A percentile compares a stretch with the other conserved stretches of the same genome.
phyloP scores from a whole-genome alignment of 441 rosid genomes.

The Manihot esculenta region DNA sequence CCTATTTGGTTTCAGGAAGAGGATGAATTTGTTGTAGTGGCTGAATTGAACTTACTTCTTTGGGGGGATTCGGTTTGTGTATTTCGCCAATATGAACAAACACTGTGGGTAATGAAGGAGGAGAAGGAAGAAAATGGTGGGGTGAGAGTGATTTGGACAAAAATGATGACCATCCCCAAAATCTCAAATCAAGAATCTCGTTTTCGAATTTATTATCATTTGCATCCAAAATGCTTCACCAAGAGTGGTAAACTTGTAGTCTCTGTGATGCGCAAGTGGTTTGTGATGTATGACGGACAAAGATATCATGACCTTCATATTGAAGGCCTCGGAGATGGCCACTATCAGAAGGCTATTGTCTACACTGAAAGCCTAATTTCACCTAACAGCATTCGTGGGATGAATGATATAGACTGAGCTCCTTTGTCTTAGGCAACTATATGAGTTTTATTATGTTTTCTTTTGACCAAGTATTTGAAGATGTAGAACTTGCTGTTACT shows the following conservation, averaged over 20 bases:
- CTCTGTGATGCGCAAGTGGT: constrained; percentile 2
- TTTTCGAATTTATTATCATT: neutral
- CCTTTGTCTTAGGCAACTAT: neutral
- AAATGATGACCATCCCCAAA: constrained; percentile 12
- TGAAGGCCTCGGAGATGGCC: neutral
- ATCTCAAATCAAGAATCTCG: neutral
- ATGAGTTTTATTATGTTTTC: neutral
- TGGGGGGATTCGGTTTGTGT: constrained; percentile 3
- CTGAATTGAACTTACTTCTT: constrained; percentile 4
- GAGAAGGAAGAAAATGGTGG: neutral
- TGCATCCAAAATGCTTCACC: constrained; percentile 21
- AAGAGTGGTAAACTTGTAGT: constrained; percentile 16
- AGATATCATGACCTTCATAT: neutral
- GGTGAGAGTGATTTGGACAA: constrained; percentile 7
- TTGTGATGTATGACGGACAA: constrained; percentile 8
- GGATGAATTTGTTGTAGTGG: neutral
- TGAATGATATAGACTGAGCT: constrained; percentile 19
- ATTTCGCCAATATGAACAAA: constrained; percentile 17
- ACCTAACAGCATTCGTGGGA: neutral
- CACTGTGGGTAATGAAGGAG: constrained; percentile 16
- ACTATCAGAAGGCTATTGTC: neutral
- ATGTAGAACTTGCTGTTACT: neutral
- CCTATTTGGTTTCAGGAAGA: neutral
- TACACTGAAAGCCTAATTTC: constrained; percentile 18
- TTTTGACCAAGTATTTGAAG: neutral